A percentile compares a stretch with the other conserved stretches of the same genome.
Conservation (phyloP, 2,329 filamentous ascomycete genomes). For the Xylaria sp. region DNA sequence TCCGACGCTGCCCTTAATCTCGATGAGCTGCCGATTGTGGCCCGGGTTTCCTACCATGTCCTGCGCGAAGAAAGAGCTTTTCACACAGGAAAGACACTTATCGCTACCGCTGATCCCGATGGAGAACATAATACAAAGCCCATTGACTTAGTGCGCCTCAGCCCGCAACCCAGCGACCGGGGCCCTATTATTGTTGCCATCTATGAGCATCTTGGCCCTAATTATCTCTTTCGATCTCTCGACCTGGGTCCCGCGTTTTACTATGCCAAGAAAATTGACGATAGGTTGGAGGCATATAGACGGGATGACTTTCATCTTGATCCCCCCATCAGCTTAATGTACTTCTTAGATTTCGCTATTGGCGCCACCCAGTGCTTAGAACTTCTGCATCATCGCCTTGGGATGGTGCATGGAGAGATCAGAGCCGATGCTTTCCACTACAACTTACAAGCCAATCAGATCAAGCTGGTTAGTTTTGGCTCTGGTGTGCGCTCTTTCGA, state of each 20-base stretch:
- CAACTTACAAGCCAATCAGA: constrained; percentile 69
- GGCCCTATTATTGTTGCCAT: constrained; percentile 78
- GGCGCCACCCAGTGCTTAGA: constrained; percentile 86
- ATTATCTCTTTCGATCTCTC: constrained; percentile 72
- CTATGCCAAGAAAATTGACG: constrained; percentile 57
- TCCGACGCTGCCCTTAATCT: constrained; percentile 57
- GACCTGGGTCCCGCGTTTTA: constrained; percentile 81
- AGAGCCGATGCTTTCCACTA: constrained; percentile 91
- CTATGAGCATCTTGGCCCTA: constrained; percentile 77
- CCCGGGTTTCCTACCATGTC: constrained; percentile 80
- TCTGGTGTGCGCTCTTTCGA: constrained; percentile 88
- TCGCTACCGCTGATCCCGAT: constrained; percentile 72
- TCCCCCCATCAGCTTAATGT: constrained; percentile 70
- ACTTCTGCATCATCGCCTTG: constrained; percentile 86
- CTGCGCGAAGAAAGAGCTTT: constrained; percentile 87
- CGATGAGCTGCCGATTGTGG: constrained; percentile 71
- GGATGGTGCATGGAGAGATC: constrained; percentile 88
- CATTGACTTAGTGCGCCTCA: constrained; percentile 77
- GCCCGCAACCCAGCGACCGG: constrained; percentile 70
- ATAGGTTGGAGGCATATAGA: constrained; percentile 53
- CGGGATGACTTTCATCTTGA: constrained; percentile 55
- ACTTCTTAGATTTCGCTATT: constrained; percentile 90
- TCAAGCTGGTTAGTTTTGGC: constrained; percentile 84
- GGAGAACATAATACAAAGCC: constrained; percentile 80
- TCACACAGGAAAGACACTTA: constrained; percentile 77